A percentile compares a stretch with the other conserved stretches of the same genome.
phyloP scores from a whole-genome alignment of 2,329 filamentous ascomycete genomes.

The Bipolaris sorokiniana region DNA sequence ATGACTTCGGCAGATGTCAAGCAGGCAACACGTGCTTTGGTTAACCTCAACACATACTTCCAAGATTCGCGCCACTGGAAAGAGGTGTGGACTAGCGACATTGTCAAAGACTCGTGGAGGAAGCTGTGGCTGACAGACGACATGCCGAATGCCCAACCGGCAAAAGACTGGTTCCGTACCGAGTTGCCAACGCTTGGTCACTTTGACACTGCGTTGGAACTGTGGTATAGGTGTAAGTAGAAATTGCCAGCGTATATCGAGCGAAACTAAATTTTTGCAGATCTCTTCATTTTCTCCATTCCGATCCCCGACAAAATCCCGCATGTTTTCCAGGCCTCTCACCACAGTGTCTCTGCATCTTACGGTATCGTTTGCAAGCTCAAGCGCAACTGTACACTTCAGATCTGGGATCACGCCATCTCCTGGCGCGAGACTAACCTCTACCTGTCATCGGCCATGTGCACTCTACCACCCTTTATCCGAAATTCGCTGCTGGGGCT shows the following conservation, averaged over 20 bases:
- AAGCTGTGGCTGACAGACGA: constrained; percentile 55
- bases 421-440: constrained; percentile 63
- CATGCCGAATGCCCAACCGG: constrained; percentile 50
- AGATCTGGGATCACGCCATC: constrained; percentile 70
- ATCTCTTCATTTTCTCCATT: constrained; percentile 63
- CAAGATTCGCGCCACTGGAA: constrained; percentile 54
- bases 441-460: constrained; percentile 50
- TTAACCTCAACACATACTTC: constrained; percentile 55
- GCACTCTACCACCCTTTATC: constrained; percentile 50
- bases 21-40: constrained; percentile 50
- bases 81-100: constrained; percentile 55
- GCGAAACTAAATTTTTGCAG: constrained; percentile 31
- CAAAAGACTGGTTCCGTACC: constrained; percentile 54
- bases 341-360: constrained; percentile 66
- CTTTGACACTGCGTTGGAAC: constrained; percentile 54
- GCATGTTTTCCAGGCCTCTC: constrained; percentile 67
- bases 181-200: constrained; percentile 55
- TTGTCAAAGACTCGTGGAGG: constrained; percentile 56
- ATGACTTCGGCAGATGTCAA: constrained; percentile 50
- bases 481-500: constrained; percentile 49
- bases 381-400: constrained; percentile 64
- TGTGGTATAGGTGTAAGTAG: constrained; percentile 54
- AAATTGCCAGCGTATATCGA: not conserved
- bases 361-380: constrained; percentile 68
- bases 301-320: constrained; percentile 63